These are phyloP conservation scores for Pythium utonaiense DNA, from an alignment of 352 stramenopile genomes.

Conservation along the genomic window DNA sequence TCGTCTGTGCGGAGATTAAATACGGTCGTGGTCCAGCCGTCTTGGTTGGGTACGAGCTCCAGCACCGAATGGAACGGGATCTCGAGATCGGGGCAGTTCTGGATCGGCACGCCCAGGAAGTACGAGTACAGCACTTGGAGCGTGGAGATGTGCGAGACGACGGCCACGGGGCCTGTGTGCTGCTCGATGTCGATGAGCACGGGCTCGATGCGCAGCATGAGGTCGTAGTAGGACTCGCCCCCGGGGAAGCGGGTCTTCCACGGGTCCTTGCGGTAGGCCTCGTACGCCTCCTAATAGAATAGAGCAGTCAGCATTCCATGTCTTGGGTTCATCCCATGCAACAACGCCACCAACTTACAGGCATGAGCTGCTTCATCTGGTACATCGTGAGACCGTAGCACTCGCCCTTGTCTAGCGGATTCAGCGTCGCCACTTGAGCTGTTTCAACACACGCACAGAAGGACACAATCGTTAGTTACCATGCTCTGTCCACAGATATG, in stretches of 20 bases:
- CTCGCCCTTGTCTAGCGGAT: conserved; percentile 82
- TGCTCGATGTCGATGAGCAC: conserved; percentile 93
- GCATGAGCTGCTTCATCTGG: conserved; percentile 76
- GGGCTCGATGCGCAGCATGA: conserved; percentile 90
- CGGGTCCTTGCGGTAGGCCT: conserved; percentile 63
- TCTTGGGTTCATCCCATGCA: no score
- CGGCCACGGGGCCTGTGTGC: conserved; percentile 76
- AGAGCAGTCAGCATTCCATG: not conserved
- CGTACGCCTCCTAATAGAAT: conserved; percentile 47
- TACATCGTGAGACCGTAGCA: conserved; percentile 84
- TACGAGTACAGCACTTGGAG: conserved; percentile 87
- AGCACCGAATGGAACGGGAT: conserved; percentile 85
- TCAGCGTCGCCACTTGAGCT: conserved; percentile 81
- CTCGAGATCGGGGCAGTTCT: conserved; percentile 71
- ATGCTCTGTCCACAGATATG: no score
- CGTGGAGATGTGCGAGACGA: conserved; percentile 86
- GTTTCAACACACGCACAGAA: conserved; percentile 1
- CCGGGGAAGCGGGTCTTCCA: conserved; percentile 84
- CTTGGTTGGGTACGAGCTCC: conserved; percentile 74
- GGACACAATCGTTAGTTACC: no score
- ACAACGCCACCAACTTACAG: conserved; percentile 35
- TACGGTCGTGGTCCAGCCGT: conserved; percentile 82
- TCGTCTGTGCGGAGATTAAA: conserved; percentile 62
- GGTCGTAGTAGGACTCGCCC: conserved; percentile 92
- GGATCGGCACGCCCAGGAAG: conserved; percentile 76